Base-by-base conservation (phyloP, 2,329 filamentous ascomycete genomes). In the Grosmannia huntii region DNA sequence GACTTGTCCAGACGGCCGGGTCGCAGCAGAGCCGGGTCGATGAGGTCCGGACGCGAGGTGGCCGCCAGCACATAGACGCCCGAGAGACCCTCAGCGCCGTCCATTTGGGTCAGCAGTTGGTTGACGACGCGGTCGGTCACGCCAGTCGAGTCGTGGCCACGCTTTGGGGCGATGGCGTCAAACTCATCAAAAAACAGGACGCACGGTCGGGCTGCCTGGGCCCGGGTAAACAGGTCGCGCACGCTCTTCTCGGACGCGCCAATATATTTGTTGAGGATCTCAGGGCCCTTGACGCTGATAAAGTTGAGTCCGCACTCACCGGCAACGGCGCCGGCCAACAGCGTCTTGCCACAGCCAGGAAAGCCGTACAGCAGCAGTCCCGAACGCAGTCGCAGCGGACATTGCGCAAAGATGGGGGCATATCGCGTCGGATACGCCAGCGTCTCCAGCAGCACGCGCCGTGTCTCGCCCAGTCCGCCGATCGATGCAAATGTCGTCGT, bases 71-170 rank as follows among this genome's bases (percentile, higher is more conserved):
- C 94, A 66, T 99, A 99, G 0, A 99, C 95, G 1, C 94, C 94
- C 0, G 86, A 90, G 5, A 99, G 74, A 0, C 94, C 95, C 71
- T 99, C 95, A 0, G 94, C 94, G 67, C 94, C 94, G 67, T 99
- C 94, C 94, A 99, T 99, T 71, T 97, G 92, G 0, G 95, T 99
- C 12, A 99, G 80, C 59, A 99, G 83, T 76, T 99, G 95, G 70
- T 99, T 99, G 65, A 99, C 94, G 0, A 99, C 95, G 44, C 95
- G 84, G 71, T 99, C 95, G 0, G 94, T 99, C n/a, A 99, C 95
- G 63, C 95, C 94, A 0, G 94, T 99, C 1, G 87, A 94, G 70
- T 99, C 95, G 68, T 99, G 94, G 0, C 94, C 94, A 73, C 94
- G 83, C 72, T 97, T 99, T 2, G 94, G 94, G 0, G 95, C 95